Conservation (phyloP, 371 early-diverging fungal species). For the Circinella minor region DNA sequence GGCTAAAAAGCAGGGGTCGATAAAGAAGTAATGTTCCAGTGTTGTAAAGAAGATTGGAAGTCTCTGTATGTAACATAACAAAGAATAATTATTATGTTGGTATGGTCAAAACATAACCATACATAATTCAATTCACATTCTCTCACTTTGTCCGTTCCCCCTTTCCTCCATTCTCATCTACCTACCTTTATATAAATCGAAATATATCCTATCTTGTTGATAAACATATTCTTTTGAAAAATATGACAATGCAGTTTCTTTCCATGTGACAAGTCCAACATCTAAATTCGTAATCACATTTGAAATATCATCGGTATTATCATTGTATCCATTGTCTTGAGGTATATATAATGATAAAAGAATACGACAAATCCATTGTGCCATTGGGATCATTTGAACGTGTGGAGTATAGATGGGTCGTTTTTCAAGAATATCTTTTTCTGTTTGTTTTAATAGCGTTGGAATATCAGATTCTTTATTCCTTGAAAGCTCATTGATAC, state of each 20-base stretch:
- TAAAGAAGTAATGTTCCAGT: neutral
- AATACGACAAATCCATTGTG: neutral
- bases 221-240: too few species aligned
- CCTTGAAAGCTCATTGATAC: too few species aligned
- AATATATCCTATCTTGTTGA: too few species aligned
- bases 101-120: neutral
- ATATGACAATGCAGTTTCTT: neutral
- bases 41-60: neutral
- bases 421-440: neutral
- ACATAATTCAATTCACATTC: neutral
- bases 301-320: neutral
- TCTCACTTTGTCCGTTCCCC: neutral
- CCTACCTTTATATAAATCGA: too few species aligned
- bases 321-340: neutral
- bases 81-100: neutral
- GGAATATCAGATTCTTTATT: too few species aligned
- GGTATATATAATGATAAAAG: neutral
- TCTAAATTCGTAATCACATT: neutral
- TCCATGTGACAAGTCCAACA: neutral
- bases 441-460: too few species aligned
- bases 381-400: neutral
- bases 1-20: neutral
- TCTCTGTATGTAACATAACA: neutral
- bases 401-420: neutral
- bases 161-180: too few species aligned